Evolutionary conservation across 331 rosid species (phyloP), one percentile per base, ranked within the genome.

Genomic region (Prunus yedoensis): DNA sequence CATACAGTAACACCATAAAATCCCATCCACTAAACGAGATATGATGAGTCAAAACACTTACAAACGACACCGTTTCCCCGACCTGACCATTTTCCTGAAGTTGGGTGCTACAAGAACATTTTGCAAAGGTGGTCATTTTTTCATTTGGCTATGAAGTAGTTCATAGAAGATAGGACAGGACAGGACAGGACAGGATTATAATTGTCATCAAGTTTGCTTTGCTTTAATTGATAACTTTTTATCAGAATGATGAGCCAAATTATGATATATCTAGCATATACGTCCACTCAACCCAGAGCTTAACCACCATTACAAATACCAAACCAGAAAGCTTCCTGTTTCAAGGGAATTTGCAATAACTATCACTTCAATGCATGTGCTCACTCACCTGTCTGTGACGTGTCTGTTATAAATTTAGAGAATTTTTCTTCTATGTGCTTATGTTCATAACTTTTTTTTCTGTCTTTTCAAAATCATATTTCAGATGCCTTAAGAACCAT

Each of bases 401-500:
- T 41, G 41, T 71, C 67, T 58, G 10, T 56, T 32, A 4, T 32
- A 32, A 32, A 32, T 41, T 60, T 2, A 16, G 43, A 71, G 50
- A 71, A 43, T 10, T 58, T 57, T 72, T 10, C 32, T 41, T 43
- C 18, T 32, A 56, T 30, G 65, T 15, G 27, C 18, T 66, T 38
- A 4, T 25, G 25, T 23, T 14, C 54, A 2, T 45, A 66, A 58
- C 63, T n/a, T 70, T 52, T 20, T 58, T 68, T 77, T 73, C 43
- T 80, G n/a, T 79, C 66, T 46, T 27, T 79, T 59, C 43, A 32
- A 32, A 32, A 32, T 76, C 17, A 51, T 80, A 64, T 85, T 81
- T 35, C 92, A 93, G 97, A 93, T 93, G 97, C 97, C 75, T 84
- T 91, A 53, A 86, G 88, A 86, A 93, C 98, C 82, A 91, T 93